Conservation (phyloP, 75 land plant genomes). For the Picea glauca region DNA sequence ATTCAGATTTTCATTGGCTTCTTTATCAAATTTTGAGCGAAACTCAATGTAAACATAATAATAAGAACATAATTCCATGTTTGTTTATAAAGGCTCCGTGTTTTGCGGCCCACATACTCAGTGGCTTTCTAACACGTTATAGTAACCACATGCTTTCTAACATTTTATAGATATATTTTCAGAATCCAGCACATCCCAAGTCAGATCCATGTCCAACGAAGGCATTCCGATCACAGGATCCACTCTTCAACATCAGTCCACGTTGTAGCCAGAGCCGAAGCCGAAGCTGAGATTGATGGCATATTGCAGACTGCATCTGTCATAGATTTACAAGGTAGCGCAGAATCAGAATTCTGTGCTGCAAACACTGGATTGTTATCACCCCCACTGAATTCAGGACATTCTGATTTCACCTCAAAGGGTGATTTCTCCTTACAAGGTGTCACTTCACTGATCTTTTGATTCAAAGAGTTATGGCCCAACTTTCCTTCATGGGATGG, state of each 20-base stretch:
- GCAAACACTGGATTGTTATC: not conserved
- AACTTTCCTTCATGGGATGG: not conserved
- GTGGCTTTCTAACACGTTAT: too few species aligned
- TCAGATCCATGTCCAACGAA: slow-evolving; percentile 3
- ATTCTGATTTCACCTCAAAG: slow-evolving; percentile 3
- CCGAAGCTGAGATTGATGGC: not conserved
- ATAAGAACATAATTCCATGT: too few species aligned
- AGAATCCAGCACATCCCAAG: slow-evolving; percentile 5
- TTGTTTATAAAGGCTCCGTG: too few species aligned
- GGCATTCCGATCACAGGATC: not conserved
- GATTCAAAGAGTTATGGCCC: not conserved
- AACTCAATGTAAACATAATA: too few species aligned
- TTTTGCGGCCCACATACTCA: too few species aligned
- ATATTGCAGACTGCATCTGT: not conserved
- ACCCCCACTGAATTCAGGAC: not conserved
- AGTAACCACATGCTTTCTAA: not conserved
- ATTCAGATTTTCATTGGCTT: too few species aligned
- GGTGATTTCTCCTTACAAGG: not conserved
- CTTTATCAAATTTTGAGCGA: too few species aligned
- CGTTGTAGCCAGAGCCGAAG: not conserved
- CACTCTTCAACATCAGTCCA: not conserved
- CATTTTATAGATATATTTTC: not conserved
- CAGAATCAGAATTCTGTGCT: not conserved
- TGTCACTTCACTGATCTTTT: not conserved
- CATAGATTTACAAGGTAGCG: not conserved